Conservation (phyloP, 768 basidiomycete species). For the Lactarius tabidus region DNA sequence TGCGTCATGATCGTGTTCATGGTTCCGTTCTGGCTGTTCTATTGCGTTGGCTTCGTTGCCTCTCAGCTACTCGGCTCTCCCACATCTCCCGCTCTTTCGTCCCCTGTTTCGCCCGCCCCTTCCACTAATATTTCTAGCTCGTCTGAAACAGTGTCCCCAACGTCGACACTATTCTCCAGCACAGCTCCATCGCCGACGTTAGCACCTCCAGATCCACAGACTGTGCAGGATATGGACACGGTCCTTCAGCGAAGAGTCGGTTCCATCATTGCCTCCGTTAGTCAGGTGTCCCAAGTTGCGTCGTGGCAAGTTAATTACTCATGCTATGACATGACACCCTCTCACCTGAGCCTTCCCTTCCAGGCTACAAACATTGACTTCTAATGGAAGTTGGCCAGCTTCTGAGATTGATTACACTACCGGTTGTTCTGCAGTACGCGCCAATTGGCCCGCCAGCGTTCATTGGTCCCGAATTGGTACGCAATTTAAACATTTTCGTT, state of each 20-base stretch:
- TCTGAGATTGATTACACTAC: slow-evolving; percentile 32
- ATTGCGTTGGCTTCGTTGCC: neutral
- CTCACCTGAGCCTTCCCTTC: neutral
- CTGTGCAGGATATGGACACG: slow-evolving; percentile 20
- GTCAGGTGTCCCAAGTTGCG: slow-evolving; percentile 4
- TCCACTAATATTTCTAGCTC: neutral
- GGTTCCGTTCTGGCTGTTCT: slow-evolving; percentile 1
- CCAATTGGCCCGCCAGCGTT: slow-evolving; percentile 36
- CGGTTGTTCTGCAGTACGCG: slow-evolving; percentile 35
- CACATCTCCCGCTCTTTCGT: neutral
- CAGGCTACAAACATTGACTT: slow-evolving; percentile 25
- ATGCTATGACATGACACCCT: neutral
- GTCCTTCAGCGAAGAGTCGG: slow-evolving; percentile 18
- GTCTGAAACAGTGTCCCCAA: neutral
- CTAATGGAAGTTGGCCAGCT: slow-evolving; percentile 26
- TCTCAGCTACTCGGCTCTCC: neutral
- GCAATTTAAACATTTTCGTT: neutral
- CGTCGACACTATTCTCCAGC: neutral
- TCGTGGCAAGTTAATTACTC: slow-evolving; percentile 11
- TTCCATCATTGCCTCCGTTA: slow-evolving; percentile 15
- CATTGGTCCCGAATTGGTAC: slow-evolving; percentile 32
- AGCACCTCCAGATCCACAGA: neutral
- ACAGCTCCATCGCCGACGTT: neutral
- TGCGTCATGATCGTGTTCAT: neutral
- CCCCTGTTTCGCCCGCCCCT: neutral